These are phyloP conservation scores for Lactarius pseudohatsudake DNA, from an alignment of 768 basidiomycete species.

Conservation along the genomic window DNA sequence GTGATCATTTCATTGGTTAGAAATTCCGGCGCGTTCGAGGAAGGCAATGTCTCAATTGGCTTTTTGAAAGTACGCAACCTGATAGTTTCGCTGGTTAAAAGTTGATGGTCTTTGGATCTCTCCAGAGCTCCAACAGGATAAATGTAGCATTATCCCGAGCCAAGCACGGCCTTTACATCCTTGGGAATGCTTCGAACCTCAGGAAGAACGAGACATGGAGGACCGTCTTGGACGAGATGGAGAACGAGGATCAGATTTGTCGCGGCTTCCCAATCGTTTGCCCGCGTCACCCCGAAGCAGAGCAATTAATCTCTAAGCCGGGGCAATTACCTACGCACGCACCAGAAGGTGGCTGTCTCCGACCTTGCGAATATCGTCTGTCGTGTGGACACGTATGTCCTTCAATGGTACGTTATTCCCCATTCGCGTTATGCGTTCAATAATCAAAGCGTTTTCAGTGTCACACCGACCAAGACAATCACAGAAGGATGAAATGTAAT, in stretches of 20 bases:
- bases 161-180: conserved; percentile 67
- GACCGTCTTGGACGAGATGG: conserved; percentile 54
- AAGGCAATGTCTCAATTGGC: conserved; percentile 49
- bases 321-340: conserved; percentile 22
- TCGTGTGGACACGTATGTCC: conserved; percentile 37
- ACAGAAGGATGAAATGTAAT: conserved; percentile 31
- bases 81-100: conserved; percentile 32
- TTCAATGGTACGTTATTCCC: conserved; percentile 29
- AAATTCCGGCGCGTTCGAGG: conserved; percentile 55
- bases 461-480: conserved; percentile 32
- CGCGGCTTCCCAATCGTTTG: conserved; percentile 23
- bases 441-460: conserved; percentile 18
- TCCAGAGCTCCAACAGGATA: conserved; percentile 37
- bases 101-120: conserved; percentile 13
- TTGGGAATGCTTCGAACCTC: conserved; percentile 64
- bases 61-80: conserved; percentile 59
- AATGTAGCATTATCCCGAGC: conserved; percentile 73
- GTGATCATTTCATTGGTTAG: conserved; percentile 75
- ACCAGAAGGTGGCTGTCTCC: conserved; percentile 36
- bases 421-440: not conserved
- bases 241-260: conserved; percentile 37
- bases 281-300: conserved; percentile 20
- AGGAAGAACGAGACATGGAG: conserved; percentile 58
- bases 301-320: conserved; percentile 13
- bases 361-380: conserved; percentile 34